phyloP scores from a whole-genome alignment of 2,329 filamentous ascomycete species.

The Chaetomium globosum region DNA sequence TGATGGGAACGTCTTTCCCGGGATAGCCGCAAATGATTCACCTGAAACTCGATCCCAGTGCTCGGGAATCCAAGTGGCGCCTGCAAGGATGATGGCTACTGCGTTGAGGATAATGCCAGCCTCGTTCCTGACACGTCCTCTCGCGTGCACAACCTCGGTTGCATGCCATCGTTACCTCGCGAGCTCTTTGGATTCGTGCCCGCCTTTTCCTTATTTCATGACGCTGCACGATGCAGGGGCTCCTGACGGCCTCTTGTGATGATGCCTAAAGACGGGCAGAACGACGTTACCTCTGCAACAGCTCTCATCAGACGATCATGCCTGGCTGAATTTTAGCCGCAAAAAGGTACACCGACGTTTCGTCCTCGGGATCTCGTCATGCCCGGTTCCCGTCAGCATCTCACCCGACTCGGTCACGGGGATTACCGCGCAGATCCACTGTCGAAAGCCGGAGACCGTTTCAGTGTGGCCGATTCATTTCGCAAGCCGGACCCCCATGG shows the following conservation, averaged over 20 bases:
- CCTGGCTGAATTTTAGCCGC: constrained; percentile 27
- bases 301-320: constrained; percentile 16
- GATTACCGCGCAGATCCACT: constrained; percentile 18
- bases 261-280: constrained; percentile 18
- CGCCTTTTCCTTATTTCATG: constrained; percentile 16
- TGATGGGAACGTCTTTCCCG: constrained; percentile 16
- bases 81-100: constrained; percentile 23
- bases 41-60: constrained; percentile 29
- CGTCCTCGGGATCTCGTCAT: background rate
- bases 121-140: constrained; percentile 16
- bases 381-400: background rate
- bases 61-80: constrained; percentile 27
- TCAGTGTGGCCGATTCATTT: constrained; percentile 18
- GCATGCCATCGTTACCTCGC: constrained; percentile 14
- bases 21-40: constrained; percentile 29
- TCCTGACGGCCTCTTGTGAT: constrained; percentile 11
- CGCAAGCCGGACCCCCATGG: constrained; percentile 23
- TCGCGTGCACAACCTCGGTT: constrained; percentile 19
- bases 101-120: constrained; percentile 7
- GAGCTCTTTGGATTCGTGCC: constrained; percentile 13
- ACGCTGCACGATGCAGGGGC: constrained; percentile 27
- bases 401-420: background rate
- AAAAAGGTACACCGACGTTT: background rate
- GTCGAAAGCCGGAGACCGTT: constrained; percentile 9
- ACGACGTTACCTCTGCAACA: constrained; percentile 21